Evolutionary conservation across 352 stramenopile species (phyloP).

Genomic region (Thraustotheca clavata): DNA sequence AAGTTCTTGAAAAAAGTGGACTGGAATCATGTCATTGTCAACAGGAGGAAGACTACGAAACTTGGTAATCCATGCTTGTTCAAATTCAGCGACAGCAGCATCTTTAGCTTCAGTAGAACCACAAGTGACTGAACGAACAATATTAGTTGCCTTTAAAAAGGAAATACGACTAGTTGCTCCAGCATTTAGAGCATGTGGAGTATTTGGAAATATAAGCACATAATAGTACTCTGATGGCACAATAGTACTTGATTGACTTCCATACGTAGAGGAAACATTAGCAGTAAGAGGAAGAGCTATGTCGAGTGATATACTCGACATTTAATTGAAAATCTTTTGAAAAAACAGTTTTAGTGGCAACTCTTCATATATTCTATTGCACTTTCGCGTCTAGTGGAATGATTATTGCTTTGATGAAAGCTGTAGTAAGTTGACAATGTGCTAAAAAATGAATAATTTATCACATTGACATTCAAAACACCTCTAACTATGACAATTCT

Average conservation of each 20-base stretch:
- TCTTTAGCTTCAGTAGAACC: constrained; percentile 36
- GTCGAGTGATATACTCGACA: too few relatives aligned
- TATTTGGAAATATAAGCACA: constrained; percentile 59
- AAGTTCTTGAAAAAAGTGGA: constrained; percentile 49
- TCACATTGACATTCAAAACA: too few relatives aligned
- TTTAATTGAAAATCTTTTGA: too few relatives aligned
- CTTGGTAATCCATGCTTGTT: constrained; percentile 45
- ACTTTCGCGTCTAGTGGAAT: too few relatives aligned
- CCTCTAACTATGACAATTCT: too few relatives aligned
- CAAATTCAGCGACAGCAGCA: constrained; percentile 40
- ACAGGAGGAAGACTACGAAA: constrained; percentile 47
- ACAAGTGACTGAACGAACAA: constrained; percentile 43
- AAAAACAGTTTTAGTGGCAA: too few relatives aligned
- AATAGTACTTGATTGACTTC: constrained; percentile 32
- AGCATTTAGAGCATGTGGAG: constrained; percentile 20
- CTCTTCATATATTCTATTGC: too few relatives aligned
- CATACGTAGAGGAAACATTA: constrained; percentile 2
- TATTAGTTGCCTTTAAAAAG: constrained; percentile 37
- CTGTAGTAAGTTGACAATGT: too few relatives aligned
- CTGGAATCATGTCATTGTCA: constrained; percentile 39
- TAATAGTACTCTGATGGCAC: constrained; percentile 62
- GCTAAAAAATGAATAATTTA: too few relatives aligned
- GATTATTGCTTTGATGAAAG: too few relatives aligned
- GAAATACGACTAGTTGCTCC: constrained; percentile 31
- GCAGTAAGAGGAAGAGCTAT: too few relatives aligned